Evolutionary conservation across 495 filamentous ascomycete species (phyloP).

Genomic region (Aspergillus olivimuriae): DNA sequence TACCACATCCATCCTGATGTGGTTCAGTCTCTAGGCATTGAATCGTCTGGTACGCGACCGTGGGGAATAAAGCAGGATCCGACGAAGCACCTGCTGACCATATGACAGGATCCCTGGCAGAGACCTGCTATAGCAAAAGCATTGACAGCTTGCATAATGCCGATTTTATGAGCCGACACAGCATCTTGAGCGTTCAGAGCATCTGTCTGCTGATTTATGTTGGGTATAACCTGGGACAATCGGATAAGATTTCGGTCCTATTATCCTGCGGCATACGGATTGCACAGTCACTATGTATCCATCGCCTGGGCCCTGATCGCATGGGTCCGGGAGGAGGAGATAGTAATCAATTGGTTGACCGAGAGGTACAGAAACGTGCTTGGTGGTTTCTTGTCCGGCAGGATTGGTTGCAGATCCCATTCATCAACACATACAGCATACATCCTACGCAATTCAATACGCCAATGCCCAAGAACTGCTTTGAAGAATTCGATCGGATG

Average conservation of each 20-base stretch:
- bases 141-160: constrained; percentile 2
- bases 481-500: background rate
- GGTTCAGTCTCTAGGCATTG: background rate
- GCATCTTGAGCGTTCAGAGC: constrained; percentile 8
- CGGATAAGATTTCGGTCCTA: constrained; percentile 7
- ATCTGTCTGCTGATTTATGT: constrained; percentile 12
- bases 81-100: background rate
- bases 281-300: constrained; percentile 10
- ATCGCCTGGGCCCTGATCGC: constrained; percentile 6
- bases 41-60: background rate
- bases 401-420: constrained; percentile 14
- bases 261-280: constrained; percentile 7
- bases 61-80: too few relatives aligned
- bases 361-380: constrained; percentile 11
- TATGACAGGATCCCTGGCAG: background rate
- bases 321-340: background rate
- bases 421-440: constrained; percentile 12
- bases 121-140: constrained; percentile 3
- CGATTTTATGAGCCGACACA: constrained; percentile 11
- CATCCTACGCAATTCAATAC: constrained; percentile 11
- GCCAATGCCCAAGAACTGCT: constrained; percentile 9
- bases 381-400: constrained; percentile 16
- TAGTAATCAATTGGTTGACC: constrained; percentile 1
- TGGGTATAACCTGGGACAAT: constrained; percentile 9
- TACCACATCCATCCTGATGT: background rate